These are phyloP conservation scores for Trichothecium roseum DNA, from an alignment of 2,329 filamentous ascomycete species.

Conservation along the genomic window DNA sequence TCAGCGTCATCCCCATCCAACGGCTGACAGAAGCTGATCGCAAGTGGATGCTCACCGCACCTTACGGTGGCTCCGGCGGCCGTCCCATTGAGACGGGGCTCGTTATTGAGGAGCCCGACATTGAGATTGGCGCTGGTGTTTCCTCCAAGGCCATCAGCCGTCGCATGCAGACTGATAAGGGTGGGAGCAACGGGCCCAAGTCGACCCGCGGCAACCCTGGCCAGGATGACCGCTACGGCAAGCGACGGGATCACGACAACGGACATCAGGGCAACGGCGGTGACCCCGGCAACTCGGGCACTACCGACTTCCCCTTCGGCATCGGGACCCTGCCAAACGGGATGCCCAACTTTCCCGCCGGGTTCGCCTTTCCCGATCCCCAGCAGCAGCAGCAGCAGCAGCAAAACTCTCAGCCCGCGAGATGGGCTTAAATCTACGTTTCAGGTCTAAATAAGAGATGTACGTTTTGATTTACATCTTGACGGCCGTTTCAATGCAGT, in stretches of 20 bases:
- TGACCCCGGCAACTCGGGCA: conserved; percentile 9
- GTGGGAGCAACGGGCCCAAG: conserved; percentile 54
- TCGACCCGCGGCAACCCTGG: conserved; percentile 37
- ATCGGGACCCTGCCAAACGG: conserved; percentile 29
- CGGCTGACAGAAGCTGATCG: conserved; percentile 91
- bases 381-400: background rate
- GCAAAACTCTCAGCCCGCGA: background rate
- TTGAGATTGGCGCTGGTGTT: conserved; percentile 94
- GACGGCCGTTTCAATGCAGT: too few species aligned
- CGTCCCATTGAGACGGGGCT: conserved; percentile 69
- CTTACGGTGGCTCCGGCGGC: conserved; percentile 87
- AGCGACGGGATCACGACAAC: conserved; percentile 4
- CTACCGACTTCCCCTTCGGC: conserved; percentile 24
- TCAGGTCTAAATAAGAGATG: too few species aligned
- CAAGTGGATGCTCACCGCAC: conserved; percentile 93
- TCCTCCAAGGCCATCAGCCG: conserved; percentile 79
- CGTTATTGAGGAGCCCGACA: conserved; percentile 93
- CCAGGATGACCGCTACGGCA: conserved; percentile 17
- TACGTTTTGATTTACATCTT: too few species aligned
- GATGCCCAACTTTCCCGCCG: conserved; percentile 30
- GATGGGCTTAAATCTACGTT: too few species aligned
- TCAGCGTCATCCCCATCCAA: conserved; percentile 87
- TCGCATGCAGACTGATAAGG: conserved; percentile 59
- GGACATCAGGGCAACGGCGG: conserved; percentile 15
- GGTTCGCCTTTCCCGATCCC: conserved; percentile 27